These are phyloP conservation scores for Teunomyces lycoperdinae DNA, from an alignment of 805 yeast species.

Conservation along the genomic window DNA sequence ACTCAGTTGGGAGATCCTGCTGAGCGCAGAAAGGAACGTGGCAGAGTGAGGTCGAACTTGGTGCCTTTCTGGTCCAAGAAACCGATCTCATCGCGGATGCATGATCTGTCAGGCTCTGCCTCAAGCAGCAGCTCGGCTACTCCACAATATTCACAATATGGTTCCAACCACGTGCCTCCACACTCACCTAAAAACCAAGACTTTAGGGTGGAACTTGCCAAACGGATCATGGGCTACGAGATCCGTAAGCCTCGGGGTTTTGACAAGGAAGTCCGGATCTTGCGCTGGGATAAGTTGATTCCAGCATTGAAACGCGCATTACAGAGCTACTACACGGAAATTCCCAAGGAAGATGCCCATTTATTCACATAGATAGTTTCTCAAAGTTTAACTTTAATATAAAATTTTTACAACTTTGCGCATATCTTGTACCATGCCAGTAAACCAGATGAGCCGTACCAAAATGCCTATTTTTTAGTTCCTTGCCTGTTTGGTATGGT, in stretches of 20 bases:
- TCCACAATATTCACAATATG: slow-evolving; percentile 1
- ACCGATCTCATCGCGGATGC: slow-evolving; percentile 49
- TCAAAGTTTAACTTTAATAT: neutral
- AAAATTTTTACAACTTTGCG: neutral
- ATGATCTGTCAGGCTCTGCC: slow-evolving; percentile 18
- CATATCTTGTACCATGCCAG: neutral
- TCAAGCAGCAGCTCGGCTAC: slow-evolving; percentile 8
- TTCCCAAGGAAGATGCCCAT: slow-evolving; percentile 33
- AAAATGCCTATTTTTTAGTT: neutral
- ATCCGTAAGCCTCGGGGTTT: slow-evolving; percentile 64
- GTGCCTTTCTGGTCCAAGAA: slow-evolving; percentile 66
- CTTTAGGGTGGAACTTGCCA: slow-evolving; percentile 54
- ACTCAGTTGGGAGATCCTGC: slow-evolving; percentile 43
- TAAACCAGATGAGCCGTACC: too few species aligned
- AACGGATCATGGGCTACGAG: slow-evolving; percentile 63
- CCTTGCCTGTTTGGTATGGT: too few species aligned
- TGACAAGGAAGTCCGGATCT: slow-evolving; percentile 63
- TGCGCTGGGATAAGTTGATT: slow-evolving; percentile 57
- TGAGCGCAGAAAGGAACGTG: slow-evolving; percentile 59
- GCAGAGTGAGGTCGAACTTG: slow-evolving; percentile 63
- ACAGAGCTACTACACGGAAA: slow-evolving; percentile 62
- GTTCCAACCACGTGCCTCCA: slow-evolving; percentile 1
- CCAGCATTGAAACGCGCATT: slow-evolving; percentile 63
- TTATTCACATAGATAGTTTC: neutral
- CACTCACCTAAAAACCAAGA: slow-evolving; percentile 24